Base-by-base conservation (phyloP, 1,139 yeast species). In the Geotrichum fermentans region DNA sequence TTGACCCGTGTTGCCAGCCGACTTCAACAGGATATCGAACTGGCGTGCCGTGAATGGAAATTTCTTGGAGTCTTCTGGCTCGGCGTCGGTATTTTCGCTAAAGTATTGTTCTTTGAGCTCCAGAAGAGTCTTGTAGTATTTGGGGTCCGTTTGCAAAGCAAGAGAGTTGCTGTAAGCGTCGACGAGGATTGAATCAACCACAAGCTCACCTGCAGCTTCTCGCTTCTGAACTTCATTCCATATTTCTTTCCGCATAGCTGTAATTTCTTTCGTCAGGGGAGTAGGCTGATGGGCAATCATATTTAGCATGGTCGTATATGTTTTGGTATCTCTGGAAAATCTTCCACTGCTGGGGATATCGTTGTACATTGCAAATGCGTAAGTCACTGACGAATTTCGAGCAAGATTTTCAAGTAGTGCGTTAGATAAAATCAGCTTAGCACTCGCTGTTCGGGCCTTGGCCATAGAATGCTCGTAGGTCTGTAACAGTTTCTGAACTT, bases 251-350 rank as follows among this genome's bases (percentile, higher is more conserved):
- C 48, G 34, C 16, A 45, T 14, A 13, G 43, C 30, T 21, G 34
- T 20, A 6, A 42, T 38, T 3, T 42, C 43, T 4, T 45, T 41
- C 8, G 39, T 14, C 4, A 45, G 43, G 8, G 51, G 51, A 13
- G 29, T 4, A 26, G 51, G 47, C 39, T 43, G 47, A 18, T 46
- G 49, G 2, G 49, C 22, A 7, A 51, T 39, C 45, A 51, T 32
- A 29, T 47, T 51, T 10, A 51, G 41, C 38, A 51, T 44, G 6
- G 51, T 45, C 7, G 53, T 43, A 37, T 51, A 51, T 2, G 53
- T 51, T n/a, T 41, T 35, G 34, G 32, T 18, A 36, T 51, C 53
- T 43, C 51, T 45, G 2, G 51, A 47, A 35, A 51, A 47, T 18
- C 35, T 28, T 7, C 53, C 53, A 8, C 17, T 24, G 17, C 36